Conservation (phyloP, 2,329 filamentous ascomycete species). For the Falciphora oryzae region DNA sequence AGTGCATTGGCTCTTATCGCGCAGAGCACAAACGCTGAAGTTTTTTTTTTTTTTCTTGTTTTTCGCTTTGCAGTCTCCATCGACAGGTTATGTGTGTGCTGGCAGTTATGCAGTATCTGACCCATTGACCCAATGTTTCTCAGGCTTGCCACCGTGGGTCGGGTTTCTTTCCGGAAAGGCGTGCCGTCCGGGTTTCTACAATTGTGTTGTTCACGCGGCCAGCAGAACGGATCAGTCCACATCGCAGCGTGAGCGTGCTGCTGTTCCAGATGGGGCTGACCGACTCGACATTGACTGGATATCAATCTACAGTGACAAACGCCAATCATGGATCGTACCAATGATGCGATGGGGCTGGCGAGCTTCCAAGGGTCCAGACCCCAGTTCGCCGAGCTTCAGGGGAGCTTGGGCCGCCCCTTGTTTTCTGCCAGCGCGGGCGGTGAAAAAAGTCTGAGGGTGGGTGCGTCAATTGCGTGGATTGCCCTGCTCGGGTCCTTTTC, state of each 20-base stretch:
- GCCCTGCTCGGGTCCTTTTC: neutral
- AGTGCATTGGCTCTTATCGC: no score
- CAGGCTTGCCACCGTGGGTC: neutral
- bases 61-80: neutral
- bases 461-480: neutral
- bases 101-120: neutral
- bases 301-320: neutral
- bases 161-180: neutral
- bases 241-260: neutral
- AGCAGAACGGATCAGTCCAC: neutral
- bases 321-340: neutral
- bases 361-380: neutral
- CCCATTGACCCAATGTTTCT: neutral
- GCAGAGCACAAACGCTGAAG: no score
- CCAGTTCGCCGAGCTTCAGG: neutral
- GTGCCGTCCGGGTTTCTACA: neutral
- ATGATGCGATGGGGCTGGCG: neutral
- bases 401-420: constrained; percentile 6
- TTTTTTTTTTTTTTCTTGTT: neutral
- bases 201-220: neutral
- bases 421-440: constrained; percentile 1
- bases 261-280: neutral
- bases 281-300: neutral
- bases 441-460: neutral
- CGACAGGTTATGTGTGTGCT: neutral